Evolutionary conservation across 106 monocot genomes (phyloP), one percentile per base, ranked within the genome.

Genomic region (Apostasia shenzhenica): DNA sequence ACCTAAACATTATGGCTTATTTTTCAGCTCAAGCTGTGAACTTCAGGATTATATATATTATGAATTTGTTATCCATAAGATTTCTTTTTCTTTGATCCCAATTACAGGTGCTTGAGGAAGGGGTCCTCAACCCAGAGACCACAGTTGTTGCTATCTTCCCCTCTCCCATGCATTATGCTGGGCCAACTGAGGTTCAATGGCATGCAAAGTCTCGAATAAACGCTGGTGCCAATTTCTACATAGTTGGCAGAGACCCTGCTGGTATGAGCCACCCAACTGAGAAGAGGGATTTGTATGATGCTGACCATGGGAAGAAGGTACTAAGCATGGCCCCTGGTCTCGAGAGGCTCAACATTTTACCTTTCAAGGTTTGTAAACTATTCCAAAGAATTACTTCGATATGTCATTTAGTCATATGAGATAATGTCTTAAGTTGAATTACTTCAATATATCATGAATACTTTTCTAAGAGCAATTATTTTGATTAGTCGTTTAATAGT

Each of bases 131-230:
- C 66, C 94, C 94, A 13, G 88, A 94, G 40, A 90, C 94, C 26
- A 95, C 94, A 13, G 91, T 95, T 8, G 81, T 95, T 59, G 83
- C 94, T 51, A 91, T 95, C 45, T 95, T 95, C 57, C 94, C 94
- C 3, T 95, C 94, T 47, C 94, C 94, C 8, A 95, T 95, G 94
- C 94, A 86, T 72, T 95, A 95, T 67, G 94, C 94, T 0, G 94
- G 94, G 2, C 94, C 94, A 41, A 91, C 94, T 56, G 94, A 95
- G 73, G 94, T 95, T 66, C 94, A 95, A 69, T 95, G 94, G 94
- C 94, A 95, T 74, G 94, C 94, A 7, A 95, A 95, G 59, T 60
- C 94, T 51, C 76, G 94, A 0, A 88, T 91, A 71, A 95, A 95
- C 77, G 94, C 94, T 0, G 94, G 94, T 73, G 94, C 94, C 37